These are phyloP conservation scores for Lasiodiplodia sp. DNA, from an alignment of 2,329 filamentous ascomycete species.

Conservation along the genomic window DNA sequence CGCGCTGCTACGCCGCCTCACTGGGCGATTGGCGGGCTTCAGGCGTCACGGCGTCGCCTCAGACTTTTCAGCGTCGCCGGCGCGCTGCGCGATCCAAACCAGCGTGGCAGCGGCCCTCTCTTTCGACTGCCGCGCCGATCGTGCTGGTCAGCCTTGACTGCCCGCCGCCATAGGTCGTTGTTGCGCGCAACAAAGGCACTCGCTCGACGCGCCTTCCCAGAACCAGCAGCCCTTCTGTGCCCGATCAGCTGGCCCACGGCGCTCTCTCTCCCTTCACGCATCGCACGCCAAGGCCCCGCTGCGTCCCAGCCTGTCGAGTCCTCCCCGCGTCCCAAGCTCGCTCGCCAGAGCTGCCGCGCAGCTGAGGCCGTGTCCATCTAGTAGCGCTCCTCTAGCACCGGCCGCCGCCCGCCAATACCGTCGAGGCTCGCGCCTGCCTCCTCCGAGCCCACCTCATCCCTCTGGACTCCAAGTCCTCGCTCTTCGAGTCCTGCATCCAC, in stretches of 20 bases:
- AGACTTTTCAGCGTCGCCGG: constrained; percentile 21
- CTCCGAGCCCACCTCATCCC: constrained; percentile 28
- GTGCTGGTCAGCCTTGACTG: neutral
- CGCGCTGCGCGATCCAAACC: constrained; percentile 26
- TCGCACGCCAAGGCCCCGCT: constrained; percentile 25
- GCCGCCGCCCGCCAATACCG: constrained; percentile 27
- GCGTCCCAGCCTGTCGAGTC: constrained; percentile 19
- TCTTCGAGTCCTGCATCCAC: constrained; percentile 17
- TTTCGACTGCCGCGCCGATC: constrained; percentile 25
- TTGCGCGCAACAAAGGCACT: constrained; percentile 19
- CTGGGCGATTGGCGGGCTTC: constrained; percentile 6
- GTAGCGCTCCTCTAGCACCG: constrained; percentile 16
- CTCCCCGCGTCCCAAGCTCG: constrained; percentile 27
- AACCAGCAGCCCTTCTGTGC: constrained; percentile 15
- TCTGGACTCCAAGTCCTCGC: constrained; percentile 17
- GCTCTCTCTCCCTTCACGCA: constrained; percentile 20
- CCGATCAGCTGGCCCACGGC: constrained; percentile 23
- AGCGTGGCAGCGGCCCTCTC: constrained; percentile 8
- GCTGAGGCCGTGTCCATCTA: constrained; percentile 27
- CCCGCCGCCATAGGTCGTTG: constrained; percentile 1
- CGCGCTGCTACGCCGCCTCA: constrained; percentile 21
- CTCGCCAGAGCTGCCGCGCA: constrained; percentile 21
- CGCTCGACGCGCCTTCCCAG: constrained; percentile 19
- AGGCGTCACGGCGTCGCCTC: constrained; percentile 17
- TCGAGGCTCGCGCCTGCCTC: constrained; percentile 18